Base-by-base conservation (phyloP, 495 filamentous ascomycete genomes). In the Xylaria flabelliformis region DNA sequence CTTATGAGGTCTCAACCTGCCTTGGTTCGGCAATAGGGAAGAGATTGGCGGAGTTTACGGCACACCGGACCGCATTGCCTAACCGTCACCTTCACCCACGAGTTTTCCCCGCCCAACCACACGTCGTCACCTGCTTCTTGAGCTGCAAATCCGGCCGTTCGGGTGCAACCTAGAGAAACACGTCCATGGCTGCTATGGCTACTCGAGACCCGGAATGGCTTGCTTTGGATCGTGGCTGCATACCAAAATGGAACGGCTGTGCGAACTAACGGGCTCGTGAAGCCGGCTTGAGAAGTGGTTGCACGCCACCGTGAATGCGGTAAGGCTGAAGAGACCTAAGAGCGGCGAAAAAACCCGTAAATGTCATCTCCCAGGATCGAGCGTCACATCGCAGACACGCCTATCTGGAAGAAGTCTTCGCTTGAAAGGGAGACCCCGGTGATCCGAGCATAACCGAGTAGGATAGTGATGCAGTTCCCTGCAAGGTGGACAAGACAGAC, bases 21-120 rank as follows among this genome's bases (percentile, higher is more conserved):
- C 71, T 72, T 73, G 67, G 74, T 72, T 71, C 75, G 71, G 75
- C 55, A 70, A 73, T 70, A 69, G 72, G 41, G 32, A 70, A 63
- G 62, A 72, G 56, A 44, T 73, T 51, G 75, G 59, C 61, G 58
- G 73, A 77, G 71, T 75, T 72, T 64, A 50, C 77, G 77, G 77
- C 67, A 67, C 67, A 64, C 15, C 77, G 77, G 77, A 58, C 77
- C 77, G 77, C 34, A 24, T 59, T 72, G 66, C 77, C 77, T 76
- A 74, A 63, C 69, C 55, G 69, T 74, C 75, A 70, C 42, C 74
- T 55, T 73, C 77, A 78, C 73, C 75, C 77, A 74, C 72, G 74
- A 72, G 72, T 19, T 59, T 75, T 76, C 72, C 74, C 77, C 77
- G 70, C 75, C 75, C 77, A 78, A 79, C 73, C 77, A 79, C 55